Evolutionary conservation across 257 asterid species (phyloP), one percentile per base, ranked within the genome.

Genomic region (Solanum pimpinellifolium): DNA sequence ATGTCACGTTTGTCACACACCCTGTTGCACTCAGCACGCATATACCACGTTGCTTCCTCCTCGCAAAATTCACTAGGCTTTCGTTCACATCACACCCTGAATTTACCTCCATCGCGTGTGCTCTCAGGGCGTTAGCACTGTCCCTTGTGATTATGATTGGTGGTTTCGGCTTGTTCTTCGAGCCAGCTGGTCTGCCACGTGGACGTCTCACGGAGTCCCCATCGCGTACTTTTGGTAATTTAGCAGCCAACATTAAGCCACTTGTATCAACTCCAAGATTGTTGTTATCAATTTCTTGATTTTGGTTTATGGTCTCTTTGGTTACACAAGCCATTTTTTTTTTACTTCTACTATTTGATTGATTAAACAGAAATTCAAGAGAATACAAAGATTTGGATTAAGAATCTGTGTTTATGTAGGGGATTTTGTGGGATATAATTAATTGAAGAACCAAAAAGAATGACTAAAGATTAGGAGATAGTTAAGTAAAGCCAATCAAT

Each of bases 141-240:
- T 96, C 99, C 85, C 98, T 70, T 4, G 98, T 93, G 91, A 96
- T 96, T 86, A 96, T 93, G 87, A 96, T 93, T 7, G 99, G 99
- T 25, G 99, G 97, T 85, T 96, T 96, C 8, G 99, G 99, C 89
- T 95, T 96, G 95, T 96, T 96, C 88, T 96, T 96, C 41, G 99
- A 96, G 21, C 99, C 99, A 0, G 98, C 92, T 7, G 99, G 99
- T 60, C 99, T 82, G 83, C 99, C 99, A 16, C 99, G 98, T 11
- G 96, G 95, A 75, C 98, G 85, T 56, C 98, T 94, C 7, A 52
- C 52, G 23, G 91, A 56, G 44, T 91, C 93, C 12, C 89, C 88
- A 20, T 86, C 92, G 2, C 87, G 85, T 83, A 83, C 89, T 29
- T 91, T 91, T 11, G 89, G 90, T 44, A 85, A 69, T 18, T 85